Evolutionary conservation across 805 yeast genomes (phyloP).

Genomic region (Lipomyces kockii): DNA sequence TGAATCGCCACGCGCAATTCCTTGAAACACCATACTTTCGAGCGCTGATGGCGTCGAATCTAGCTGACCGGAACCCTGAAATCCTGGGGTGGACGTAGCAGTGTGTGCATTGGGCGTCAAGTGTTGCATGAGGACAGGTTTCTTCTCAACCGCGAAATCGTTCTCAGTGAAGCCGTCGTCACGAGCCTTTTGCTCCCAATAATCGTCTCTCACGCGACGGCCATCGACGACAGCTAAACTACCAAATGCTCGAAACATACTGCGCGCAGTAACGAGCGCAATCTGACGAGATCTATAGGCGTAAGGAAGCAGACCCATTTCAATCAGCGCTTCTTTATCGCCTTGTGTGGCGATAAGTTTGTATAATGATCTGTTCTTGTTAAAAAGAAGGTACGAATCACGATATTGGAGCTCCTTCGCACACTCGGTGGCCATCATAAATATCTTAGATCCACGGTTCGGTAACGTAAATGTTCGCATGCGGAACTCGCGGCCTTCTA

Average conservation of each 20-base stretch:
- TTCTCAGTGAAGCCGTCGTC: constrained; percentile 53
- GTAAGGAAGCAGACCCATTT: constrained; percentile 42
- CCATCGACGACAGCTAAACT: constrained; percentile 56
- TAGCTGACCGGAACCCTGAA: constrained; percentile 8
- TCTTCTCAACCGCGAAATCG: constrained; percentile 50
- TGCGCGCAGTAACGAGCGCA: constrained; percentile 51
- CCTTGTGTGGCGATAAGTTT: constrained; percentile 47
- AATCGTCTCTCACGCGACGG: constrained; percentile 57
- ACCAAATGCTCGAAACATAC: constrained; percentile 57
- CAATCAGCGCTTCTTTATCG: constrained; percentile 49
- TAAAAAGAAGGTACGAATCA: constrained; percentile 60
- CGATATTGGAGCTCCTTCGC: constrained; percentile 52
- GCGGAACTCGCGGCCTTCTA: constrained; percentile 49
- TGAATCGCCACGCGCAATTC: constrained; percentile 15
- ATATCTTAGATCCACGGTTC: constrained; percentile 47
- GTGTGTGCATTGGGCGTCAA: constrained; percentile 5
- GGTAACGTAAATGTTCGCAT: constrained; percentile 52
- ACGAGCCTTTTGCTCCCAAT: constrained; percentile 55
- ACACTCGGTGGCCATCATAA: constrained; percentile 50
- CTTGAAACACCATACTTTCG: constrained; percentile 3
- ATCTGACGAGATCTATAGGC: constrained; percentile 45
- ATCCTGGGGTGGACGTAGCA: constrained; percentile 10
- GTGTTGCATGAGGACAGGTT: constrained; percentile 2
- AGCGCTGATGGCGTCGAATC: constrained; percentile 14
- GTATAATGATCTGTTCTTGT: constrained; percentile 47